A percentile compares a stretch with the other conserved stretches of the same genome.
These are phyloP conservation scores for Trametes elegans DNA, from an alignment of 768 basidiomycete species.

Conservation along the genomic window DNA sequence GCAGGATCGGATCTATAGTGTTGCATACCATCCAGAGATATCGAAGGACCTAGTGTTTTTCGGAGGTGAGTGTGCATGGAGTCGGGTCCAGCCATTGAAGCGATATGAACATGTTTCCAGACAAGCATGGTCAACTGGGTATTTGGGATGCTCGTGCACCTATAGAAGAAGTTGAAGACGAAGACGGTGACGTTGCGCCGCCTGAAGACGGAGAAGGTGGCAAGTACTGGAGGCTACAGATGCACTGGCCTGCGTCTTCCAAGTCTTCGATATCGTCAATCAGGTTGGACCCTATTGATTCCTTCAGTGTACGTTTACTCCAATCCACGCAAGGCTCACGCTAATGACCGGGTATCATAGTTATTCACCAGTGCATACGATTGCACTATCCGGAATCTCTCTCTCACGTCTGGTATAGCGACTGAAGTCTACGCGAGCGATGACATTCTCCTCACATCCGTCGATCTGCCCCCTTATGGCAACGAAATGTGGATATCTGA, in stretches of 20 bases:
- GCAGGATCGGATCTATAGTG: conserved; percentile 69
- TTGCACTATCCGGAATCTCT: conserved; percentile 69
- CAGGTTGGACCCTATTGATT: conserved; percentile 72
- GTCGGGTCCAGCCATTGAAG: too few relatives aligned
- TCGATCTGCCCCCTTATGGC: conserved; percentile 67
- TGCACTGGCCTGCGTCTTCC: conserved; percentile 80
- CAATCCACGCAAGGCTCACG: background rate
- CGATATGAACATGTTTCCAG: too few relatives aligned
- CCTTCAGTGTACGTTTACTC: conserved; percentile 60
- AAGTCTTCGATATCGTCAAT: conserved; percentile 79
- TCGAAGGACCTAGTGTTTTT: conserved; percentile 86
- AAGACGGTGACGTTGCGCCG: conserved; percentile 46
- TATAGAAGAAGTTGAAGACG: conserved; percentile 61
- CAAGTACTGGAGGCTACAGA: conserved; percentile 75
- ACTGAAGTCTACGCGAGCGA: conserved; percentile 65
- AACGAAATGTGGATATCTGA: conserved; percentile 88
- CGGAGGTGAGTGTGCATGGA: conserved; percentile 63
- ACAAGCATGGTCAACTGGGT: conserved; percentile 80
- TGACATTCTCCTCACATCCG: conserved; percentile 60
- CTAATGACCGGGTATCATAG: conserved; percentile 34
- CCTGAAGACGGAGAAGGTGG: conserved; percentile 54
- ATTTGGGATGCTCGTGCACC: conserved; percentile 85
- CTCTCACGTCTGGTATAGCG: conserved; percentile 71
- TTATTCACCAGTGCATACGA: conserved; percentile 83
- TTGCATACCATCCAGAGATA: conserved; percentile 77